Evolutionary conservation across 2,329 filamentous ascomycete genomes (phyloP), one percentile per base, ranked within the genome.

Genomic region (Cercospora sp.): DNA sequence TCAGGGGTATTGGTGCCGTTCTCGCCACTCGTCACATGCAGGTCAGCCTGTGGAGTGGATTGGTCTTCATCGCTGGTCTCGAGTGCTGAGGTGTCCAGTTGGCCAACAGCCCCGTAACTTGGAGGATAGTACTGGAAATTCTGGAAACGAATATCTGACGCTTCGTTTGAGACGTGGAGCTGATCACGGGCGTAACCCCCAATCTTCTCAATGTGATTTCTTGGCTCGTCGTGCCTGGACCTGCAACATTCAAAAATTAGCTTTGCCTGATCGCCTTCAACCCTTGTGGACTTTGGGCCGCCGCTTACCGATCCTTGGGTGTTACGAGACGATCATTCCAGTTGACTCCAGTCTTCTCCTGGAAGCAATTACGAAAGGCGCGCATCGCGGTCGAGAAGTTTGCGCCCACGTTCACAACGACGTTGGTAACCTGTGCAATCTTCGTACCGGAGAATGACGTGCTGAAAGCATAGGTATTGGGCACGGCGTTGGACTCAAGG

Each of bases 401-500:
- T 63, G 76, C 74, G 66, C 75, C 74, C 10, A 77, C 67, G 1
- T 77, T 77, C 10, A 73, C 69, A 40, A 82, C 72, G 63, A 79
- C 68, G 34, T 75, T 72, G 70, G 73, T 73, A 5, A 43, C 57
- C 2, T 71, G 62, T 2, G 34, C 53, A 0, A 68, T 55, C 26
- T 65, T 65, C 4, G 74, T 76, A 51, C 73, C 70, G 32, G 71
- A 69, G 61, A 71, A 73, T 24, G 73, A 72, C 40, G 73, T 84
- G 7, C 86, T 86, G 57, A 87, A 86, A 71, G 84, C 85, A 79
- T 92, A 93, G 0, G 86, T 84, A 67, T 81, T 82, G 0, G 89
- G 89, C 13, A 80, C 79, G 10, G 84, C 80, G 68, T 87, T 83
- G 5, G 89, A 90, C 77, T 92, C 87, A 80, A 88, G 91, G 61